phyloP scores from a whole-genome alignment of 495 filamentous ascomycete genomes.

The Tuber microsphaerosporum region DNA sequence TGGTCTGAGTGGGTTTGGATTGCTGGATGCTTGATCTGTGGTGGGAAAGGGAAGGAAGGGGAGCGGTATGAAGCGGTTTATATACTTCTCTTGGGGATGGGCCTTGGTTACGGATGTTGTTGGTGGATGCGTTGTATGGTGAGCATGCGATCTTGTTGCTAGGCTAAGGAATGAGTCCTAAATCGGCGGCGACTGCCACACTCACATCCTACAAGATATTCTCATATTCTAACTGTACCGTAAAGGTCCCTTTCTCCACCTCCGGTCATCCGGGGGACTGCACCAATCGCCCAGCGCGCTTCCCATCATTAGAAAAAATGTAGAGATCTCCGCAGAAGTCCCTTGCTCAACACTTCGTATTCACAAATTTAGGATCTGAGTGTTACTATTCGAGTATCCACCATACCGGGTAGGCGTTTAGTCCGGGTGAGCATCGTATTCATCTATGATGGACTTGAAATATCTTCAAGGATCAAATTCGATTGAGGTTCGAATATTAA shows the following conservation, averaged over 20 bases:
- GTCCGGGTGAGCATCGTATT: neutral
- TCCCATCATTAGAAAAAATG: neutral
- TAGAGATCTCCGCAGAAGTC: neutral
- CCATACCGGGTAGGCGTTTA: neutral
- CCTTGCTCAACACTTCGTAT: neutral
- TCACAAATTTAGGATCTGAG: neutral
- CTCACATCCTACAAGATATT: neutral
- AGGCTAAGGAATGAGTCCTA: neutral
- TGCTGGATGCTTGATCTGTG: neutral
- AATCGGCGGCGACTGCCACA: neutral
- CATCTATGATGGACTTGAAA: neutral
- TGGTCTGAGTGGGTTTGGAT: neutral
- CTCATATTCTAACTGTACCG: neutral
- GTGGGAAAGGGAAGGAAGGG: neutral
- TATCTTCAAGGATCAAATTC: neutral
- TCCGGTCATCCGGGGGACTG: neutral
- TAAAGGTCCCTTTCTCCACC: neutral
- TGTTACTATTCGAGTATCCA: neutral
- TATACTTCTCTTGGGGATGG: neutral
- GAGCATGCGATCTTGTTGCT: neutral
- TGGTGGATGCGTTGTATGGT: neutral
- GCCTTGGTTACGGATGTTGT: neutral
- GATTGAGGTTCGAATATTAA: neutral
- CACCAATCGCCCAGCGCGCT: neutral
- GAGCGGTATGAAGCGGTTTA: neutral